Evolutionary conservation across 108 stramenopile species (phyloP), one percentile per base, ranked within the genome.

Genomic region (Cyclotella atomus): DNA sequence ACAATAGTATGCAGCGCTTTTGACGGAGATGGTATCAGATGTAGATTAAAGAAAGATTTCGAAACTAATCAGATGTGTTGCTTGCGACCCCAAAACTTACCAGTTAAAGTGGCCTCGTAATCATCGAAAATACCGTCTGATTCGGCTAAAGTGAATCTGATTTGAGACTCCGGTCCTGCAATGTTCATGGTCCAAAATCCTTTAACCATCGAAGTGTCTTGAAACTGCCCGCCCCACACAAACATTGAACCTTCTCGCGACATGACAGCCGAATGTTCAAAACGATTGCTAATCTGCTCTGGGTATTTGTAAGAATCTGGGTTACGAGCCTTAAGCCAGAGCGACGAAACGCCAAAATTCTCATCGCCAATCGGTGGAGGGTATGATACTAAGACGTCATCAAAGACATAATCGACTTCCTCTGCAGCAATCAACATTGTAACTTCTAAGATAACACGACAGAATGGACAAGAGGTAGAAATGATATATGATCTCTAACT

Each of bases 161-260:
- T 41, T 28, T 47, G 49, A 47, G 70, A 71, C 25, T 70, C 81
- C 23, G 71, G 63, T 41, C 81, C 81, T 34, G 79, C 74, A 16
- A 85, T 49, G 60, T 85, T 83, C 17, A 85, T 66, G 61, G 61
- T 71, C 82, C 82, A 85, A 19, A 82, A 55, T n/a, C 82, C 82
- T 29, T 79, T 67, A 7, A 83, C 65, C 2, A 71, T 57, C 19
- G 63, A 50, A 19, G 79, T 80, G 49, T 49, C 59, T 47, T 76
- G 55, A 62, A 83, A 85, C 0, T 68, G 63, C 4, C 85, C 85
- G n/a, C 85, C 85, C 79, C 79, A 84, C 1, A 84, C 53, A 35
- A 59, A 34, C 67, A 84, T 67, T 4, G 75, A 47, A 19, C 83
- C 83, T 32, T 81, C 63, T 44, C 56, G 30, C 23, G 80, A 81